Evolutionary conservation across 2,329 filamentous ascomycete genomes (phyloP), one percentile per base, ranked within the genome.

Genomic region (Alternaria consortialis): DNA sequence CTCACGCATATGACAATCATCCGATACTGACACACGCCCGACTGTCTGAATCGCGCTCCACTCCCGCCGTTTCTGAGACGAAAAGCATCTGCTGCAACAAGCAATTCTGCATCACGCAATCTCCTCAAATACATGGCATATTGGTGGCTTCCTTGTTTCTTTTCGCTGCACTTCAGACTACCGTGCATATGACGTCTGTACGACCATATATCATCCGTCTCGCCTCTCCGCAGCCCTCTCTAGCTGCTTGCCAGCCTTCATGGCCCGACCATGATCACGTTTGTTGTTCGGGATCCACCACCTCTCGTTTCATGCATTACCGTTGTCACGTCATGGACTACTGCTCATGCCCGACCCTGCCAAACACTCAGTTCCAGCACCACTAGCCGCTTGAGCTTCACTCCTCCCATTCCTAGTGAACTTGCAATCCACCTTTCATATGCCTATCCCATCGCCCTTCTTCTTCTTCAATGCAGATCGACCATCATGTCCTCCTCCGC

Each of bases 401-500:
- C 32, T 17, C 43, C 23, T 34, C 53, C 39, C 7, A 23, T 39
- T 48, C 32, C 50, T 23, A 57, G 17, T 43, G n/a, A 32, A 7
- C 15, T 51, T 34, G 39, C 43, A 25, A 31, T 56, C 48, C 44
- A 47, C 25, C 40, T 31, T 37, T 39, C 32, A 50, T 53, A 29
- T 53, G 34, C 36, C 27, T 46, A 20, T 42, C 23, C 29, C n/a
- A 23, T 48, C 23, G 31, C 44, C 46, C 5, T 34, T 43, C 31
- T 3, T 37, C 6, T 3, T 46, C 7, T 39, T 72, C 69, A 67
- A 59, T 74, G 70, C 70, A 78, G 37, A 56, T 79, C 76, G 13
- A 66, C 71, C 78, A 80, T 80, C 36, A 80, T 75, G 52, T 80
- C 78, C 63, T 80, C 78, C 31, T 80, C 78, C 17, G 67, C 66